Evolutionary conservation across 208 protist genomes (phyloP).

Genomic region (Giardia duodenalis): DNA sequence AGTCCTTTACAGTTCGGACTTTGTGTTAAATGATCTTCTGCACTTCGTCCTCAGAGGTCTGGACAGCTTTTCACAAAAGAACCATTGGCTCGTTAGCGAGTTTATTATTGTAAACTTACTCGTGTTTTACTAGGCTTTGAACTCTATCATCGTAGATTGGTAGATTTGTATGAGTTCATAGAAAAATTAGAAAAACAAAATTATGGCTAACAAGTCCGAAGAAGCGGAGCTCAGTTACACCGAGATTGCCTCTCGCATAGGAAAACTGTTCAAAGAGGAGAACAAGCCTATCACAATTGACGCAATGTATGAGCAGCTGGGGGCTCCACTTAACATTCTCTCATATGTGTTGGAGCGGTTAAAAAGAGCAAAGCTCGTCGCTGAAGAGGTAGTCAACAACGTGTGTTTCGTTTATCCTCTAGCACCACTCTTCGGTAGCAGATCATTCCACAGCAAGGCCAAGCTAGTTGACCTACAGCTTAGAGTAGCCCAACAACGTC

Average conservation of each 20-base stretch:
- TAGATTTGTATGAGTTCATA: no score
- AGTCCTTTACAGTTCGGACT: no score
- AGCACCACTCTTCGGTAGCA: background rate
- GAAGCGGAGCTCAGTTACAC: background rate
- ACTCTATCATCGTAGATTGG: no score
- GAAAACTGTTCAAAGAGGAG: background rate
- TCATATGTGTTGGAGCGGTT: background rate
- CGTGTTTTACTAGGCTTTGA: no score
- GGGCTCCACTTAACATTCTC: background rate
- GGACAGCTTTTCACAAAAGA: no score
- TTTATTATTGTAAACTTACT: no score
- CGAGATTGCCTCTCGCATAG: background rate
- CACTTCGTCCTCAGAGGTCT: no score
- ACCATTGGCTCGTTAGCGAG: no score
- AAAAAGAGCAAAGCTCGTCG: background rate
- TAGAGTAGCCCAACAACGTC: no score
- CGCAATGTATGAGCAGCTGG: background rate
- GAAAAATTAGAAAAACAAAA: no score
- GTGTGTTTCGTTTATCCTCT: background rate
- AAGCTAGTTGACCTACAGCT: background rate
- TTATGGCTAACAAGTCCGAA: no score
- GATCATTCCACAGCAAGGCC: background rate
- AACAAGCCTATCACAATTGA: background rate
- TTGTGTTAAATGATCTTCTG: no score
- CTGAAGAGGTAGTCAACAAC: background rate